Evolutionary conservation across 139 green algal genomes (phyloP).

Genomic region (Monoraphidium neglectum): DNA sequence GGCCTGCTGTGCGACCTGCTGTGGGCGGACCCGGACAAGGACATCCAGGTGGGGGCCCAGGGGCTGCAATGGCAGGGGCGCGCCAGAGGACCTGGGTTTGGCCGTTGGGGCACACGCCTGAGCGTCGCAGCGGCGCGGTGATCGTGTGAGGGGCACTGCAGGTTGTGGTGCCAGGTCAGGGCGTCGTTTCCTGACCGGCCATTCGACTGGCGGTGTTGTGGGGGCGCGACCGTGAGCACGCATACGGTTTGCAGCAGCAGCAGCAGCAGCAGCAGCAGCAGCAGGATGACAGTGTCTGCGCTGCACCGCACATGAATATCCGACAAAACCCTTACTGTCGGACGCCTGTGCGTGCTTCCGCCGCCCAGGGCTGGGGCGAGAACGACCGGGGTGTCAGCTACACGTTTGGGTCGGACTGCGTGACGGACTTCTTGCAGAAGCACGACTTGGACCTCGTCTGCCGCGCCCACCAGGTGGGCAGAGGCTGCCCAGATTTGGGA

Average conservation of each 20-base stretch:
- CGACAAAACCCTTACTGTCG: too few species aligned
- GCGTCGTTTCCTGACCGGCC: too few species aligned
- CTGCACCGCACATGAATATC: neutral
- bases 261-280: neutral
- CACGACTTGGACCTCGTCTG: slow-evolving; percentile 98
- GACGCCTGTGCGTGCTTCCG: too few species aligned
- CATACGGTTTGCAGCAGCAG: too few species aligned
- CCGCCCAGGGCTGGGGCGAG: slow-evolving; percentile 97
- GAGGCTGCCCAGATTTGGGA: neutral
- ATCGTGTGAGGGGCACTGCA: too few species aligned
- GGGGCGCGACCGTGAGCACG: too few species aligned
- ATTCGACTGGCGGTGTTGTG: too few species aligned
- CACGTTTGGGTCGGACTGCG: slow-evolving; percentile 96
- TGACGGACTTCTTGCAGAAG: slow-evolving; percentile 95
- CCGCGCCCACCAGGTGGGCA: slow-evolving; percentile 90
- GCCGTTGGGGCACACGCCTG: neutral
- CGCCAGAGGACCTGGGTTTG: too few species aligned
- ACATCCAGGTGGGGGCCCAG: slow-evolving; percentile 80
- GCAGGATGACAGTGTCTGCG: neutral
- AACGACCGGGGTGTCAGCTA: slow-evolving; percentile 99
- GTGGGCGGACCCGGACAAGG: slow-evolving; percentile 99
- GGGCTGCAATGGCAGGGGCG: too few species aligned
- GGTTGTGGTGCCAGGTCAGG: too few species aligned
- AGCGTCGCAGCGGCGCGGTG: neutral
- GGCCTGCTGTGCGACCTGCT: slow-evolving; percentile 99